Base-by-base conservation (phyloP, 2,329 filamentous ascomycete genomes). In the Parascedosporium putredinis region DNA sequence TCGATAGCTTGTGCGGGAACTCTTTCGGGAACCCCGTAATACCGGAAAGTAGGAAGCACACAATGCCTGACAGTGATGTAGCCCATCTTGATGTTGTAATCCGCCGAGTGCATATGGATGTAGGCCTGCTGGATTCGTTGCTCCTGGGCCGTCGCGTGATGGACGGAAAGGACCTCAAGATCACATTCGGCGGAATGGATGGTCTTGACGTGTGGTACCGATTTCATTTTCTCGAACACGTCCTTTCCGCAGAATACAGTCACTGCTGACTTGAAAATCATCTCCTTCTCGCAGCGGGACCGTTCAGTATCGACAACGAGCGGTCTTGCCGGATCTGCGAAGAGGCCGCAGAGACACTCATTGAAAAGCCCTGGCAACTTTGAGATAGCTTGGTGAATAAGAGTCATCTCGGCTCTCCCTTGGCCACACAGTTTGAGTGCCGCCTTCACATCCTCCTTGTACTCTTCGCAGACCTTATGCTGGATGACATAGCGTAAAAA, bases 401-500 rank as follows among this genome's bases (percentile, higher is more conserved):
- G 71, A 54, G 77, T 76, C 31, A 93, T 72, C 64, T 97, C 88
- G 2, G 68, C 59, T 3, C 79, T 73, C 1, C 86, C 88, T 12
- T 72, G 60, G 18, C 81, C 74, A 58, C 88, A 95, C 24, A 91
- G 62, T 1, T 63, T 62, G 6, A 84, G 70, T 0, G 90, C 88
- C 0, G 73, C 69, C 14, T 77, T 66, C 51, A 97, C 72, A 54
- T 91, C 78, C 1, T 74, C 69, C 0, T 66, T 71, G 60, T 90
- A 86, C 62, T 97, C 93, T 0, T 86, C 84, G 59, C 89, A 95
- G 14, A 94, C 91, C 33, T 86, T 78, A 60, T 97, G 90, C 53
- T 85, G 78, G 8, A 90, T 72, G 1, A 97, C 72, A 56, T 96
- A 98, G 55, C 88, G 86, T 55, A 95, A 78, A 61, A 97, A 97